Conservation (phyloP, 2,329 filamentous ascomycete genomes). For the Ophiocordyceps camponoti-floridani region DNA sequence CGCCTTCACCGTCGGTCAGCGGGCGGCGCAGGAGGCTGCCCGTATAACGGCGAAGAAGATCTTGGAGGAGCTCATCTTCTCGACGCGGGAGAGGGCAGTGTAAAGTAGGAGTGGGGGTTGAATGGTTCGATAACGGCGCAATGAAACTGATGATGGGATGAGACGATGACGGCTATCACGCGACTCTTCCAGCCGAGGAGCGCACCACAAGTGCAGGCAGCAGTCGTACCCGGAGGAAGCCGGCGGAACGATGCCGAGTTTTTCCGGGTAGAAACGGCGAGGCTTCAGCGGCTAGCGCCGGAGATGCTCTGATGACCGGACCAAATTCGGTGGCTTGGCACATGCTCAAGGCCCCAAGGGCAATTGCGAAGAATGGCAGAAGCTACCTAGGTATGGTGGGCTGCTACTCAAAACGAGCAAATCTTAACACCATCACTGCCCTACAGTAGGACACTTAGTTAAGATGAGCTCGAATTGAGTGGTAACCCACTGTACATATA, state of each 20-base stretch:
- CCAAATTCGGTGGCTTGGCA: neutral
- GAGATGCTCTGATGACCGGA: neutral
- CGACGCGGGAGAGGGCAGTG: neutral
- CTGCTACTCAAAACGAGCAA: too few species aligned
- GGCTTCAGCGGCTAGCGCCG: neutral
- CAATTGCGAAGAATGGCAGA: neutral
- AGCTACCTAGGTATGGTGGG: too few species aligned
- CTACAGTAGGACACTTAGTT: too few species aligned
- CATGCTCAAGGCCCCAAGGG: too few species aligned
- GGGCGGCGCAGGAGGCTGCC: slow-evolving; percentile 10
- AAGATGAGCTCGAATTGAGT: too few species aligned
- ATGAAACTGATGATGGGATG: neutral
- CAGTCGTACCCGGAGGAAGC: too few species aligned
- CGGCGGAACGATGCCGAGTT: too few species aligned
- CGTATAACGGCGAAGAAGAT: slow-evolving; percentile 5
- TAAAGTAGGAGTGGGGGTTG: neutral
- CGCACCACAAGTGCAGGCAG: too few species aligned
- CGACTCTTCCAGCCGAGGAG: too few species aligned
- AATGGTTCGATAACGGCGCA: neutral
- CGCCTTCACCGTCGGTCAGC: slow-evolving; percentile 23
- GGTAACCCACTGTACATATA: too few species aligned
- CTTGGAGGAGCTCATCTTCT: slow-evolving; percentile 8
- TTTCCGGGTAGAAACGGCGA: too few species aligned
- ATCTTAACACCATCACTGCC: too few species aligned
- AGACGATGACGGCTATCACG: neutral